Conservation (phyloP, 2,329 filamentous ascomycete species). For the Alternaria solani region DNA sequence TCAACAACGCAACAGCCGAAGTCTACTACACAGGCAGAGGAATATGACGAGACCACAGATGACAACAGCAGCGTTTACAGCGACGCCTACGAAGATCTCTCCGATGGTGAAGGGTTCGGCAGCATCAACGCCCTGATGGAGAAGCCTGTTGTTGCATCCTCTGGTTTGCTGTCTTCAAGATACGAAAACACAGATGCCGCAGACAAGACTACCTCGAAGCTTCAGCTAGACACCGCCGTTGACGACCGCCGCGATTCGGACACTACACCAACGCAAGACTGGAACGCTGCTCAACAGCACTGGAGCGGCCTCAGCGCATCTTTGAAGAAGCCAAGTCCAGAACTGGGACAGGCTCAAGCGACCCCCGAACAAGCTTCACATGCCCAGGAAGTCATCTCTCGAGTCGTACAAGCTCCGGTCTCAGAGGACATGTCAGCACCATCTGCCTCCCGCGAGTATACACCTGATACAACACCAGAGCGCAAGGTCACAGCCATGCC, state of each 20-base stretch:
- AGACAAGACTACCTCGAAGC: slow-evolving; percentile 22
- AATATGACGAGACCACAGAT: slow-evolving; percentile 42
- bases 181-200: slow-evolving; percentile 30
- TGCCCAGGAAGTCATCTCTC: slow-evolving; percentile 11
- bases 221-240: slow-evolving; percentile 17
- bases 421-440: slow-evolving; percentile 10
- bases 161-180: slow-evolving; percentile 35
- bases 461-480: slow-evolving; percentile 5
- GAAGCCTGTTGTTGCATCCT: slow-evolving; percentile 57
- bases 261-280: slow-evolving; percentile 58
- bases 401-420: slow-evolving; percentile 23
- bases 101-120: slow-evolving; percentile 71
- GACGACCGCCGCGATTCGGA: slow-evolving; percentile 17
- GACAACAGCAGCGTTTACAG: slow-evolving; percentile 69
- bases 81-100: slow-evolving; percentile 78
- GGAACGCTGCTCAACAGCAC: slow-evolving; percentile 73
- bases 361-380: slow-evolving; percentile 1
- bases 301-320: slow-evolving; percentile 72
- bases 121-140: slow-evolving; percentile 77
- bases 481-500: slow-evolving; percentile 10
- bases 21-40: slow-evolving; percentile 6
- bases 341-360: slow-evolving; percentile 12
- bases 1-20: slow-evolving; percentile 13
- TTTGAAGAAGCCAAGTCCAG: slow-evolving; percentile 56
- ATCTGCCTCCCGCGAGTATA: slow-evolving; percentile 9